These are phyloP conservation scores for Colletotrichum paranaense DNA, from an alignment of 2,329 filamentous ascomycete species.

Conservation along the genomic window DNA sequence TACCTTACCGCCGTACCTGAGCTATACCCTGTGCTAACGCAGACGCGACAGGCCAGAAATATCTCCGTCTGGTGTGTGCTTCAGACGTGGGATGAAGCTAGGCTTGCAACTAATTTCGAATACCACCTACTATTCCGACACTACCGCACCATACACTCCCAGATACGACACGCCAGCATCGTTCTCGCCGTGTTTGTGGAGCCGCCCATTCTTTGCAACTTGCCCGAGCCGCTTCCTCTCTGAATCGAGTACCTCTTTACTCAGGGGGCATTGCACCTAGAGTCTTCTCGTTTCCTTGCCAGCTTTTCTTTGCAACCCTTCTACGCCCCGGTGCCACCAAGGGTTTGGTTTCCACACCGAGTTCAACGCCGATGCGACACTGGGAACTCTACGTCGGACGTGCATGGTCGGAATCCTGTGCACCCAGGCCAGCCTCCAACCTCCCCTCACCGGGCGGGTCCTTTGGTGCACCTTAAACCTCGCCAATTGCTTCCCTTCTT, in stretches of 20 bases:
- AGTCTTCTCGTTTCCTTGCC: background rate
- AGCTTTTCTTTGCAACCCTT: conserved; percentile 1
- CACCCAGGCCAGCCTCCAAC: conserved; percentile 1
- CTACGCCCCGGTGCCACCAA: conserved; percentile 17
- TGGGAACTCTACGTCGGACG: background rate
- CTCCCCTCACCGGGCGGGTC: too few species aligned
- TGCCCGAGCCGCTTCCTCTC: conserved; percentile 4
- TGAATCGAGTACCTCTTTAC: background rate
- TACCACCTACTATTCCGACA: conserved; percentile 2
- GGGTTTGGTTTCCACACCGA: background rate
- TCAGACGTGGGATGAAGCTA: conserved; percentile 32
- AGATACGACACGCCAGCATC: conserved; percentile 1
- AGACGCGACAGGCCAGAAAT: conserved; percentile 6
- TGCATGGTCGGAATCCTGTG: conserved; percentile 19
- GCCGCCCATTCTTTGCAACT: background rate
- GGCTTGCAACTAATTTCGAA: conserved; percentile 29
- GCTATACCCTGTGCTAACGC: conserved; percentile 1
- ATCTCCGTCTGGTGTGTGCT: conserved; percentile 29
- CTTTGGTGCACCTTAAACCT: background rate
- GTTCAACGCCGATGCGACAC: background rate
- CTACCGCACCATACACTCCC: conserved; percentile 10
- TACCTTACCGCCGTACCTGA: conserved; percentile 15
- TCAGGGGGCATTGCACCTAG: conserved; percentile 11
- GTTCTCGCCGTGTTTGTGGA: conserved; percentile 17
- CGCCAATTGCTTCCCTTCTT: conserved; percentile 1